phyloP scores from a whole-genome alignment of 352 stramenopile species.

The Elongisporangium anandrum region DNA sequence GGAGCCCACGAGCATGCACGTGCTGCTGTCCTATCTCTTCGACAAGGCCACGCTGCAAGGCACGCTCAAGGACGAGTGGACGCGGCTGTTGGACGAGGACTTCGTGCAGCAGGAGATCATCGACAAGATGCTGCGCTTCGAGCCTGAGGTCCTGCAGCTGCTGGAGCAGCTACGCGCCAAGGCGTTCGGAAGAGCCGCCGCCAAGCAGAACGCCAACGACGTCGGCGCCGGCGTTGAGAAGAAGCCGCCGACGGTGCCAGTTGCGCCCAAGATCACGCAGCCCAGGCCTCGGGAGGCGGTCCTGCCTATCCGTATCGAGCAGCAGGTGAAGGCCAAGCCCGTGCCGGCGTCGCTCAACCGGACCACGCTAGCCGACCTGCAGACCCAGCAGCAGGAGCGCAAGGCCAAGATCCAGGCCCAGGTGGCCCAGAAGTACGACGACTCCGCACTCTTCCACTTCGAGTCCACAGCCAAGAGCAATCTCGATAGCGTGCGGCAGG shows the following conservation, averaged over 20 bases:
- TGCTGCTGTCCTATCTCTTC: constrained; percentile 85
- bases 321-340: constrained; percentile 67
- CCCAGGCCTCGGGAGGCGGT: constrained; percentile 58
- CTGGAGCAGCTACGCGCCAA: constrained; percentile 60
- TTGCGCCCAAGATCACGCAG: constrained; percentile 85
- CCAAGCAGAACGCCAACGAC: constrained; percentile 36
- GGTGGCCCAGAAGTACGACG: constrained; percentile 70
- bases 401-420: constrained; percentile 53
- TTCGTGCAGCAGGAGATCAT: constrained; percentile 83
- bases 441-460: constrained; percentile 64
- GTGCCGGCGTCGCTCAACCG: constrained; percentile 64
- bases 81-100: constrained; percentile 70
- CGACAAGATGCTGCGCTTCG: constrained; percentile 45
- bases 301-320: constrained; percentile 77
- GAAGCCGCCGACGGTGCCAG: constrained; percentile 58
- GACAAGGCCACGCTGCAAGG: constrained; percentile 59
- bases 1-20: constrained; percentile 83
- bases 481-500: constrained; percentile 47
- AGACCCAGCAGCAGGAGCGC: constrained; percentile 46
- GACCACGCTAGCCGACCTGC: constrained; percentile 59
- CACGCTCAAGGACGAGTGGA: constrained; percentile 77
- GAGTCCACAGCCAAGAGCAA: constrained; percentile 78
- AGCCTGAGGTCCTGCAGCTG: constrained; percentile 29
- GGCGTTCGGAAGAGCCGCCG: constrained; percentile 49
- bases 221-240: constrained; percentile 31